Percentiles rank a stretch among this genome's conserved stretches.
Conservation (phyloP, 169 alveolate species). For the Babesia divergens region DNA sequence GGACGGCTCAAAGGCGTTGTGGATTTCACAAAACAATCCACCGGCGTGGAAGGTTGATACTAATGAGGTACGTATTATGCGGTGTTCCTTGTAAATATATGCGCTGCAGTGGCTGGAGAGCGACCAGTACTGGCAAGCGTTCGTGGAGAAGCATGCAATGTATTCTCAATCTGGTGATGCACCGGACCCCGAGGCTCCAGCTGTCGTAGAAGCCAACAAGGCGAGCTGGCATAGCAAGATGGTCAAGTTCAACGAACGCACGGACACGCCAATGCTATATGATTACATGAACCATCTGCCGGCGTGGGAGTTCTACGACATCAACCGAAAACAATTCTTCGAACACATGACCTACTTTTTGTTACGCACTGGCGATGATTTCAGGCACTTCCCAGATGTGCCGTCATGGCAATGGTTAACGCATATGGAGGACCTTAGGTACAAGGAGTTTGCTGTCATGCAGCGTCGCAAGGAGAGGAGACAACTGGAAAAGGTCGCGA, state of each 20-base stretch:
- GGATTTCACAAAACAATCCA: constrained; percentile 82
- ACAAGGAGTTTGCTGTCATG: constrained; percentile 69
- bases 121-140: constrained; percentile 87
- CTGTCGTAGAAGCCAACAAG: constrained; percentile 64
- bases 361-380: constrained; percentile 80
- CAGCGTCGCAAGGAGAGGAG: constrained; percentile 56
- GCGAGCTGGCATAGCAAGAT: constrained; percentile 74
- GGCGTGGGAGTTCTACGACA: constrained; percentile 83
- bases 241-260: constrained; percentile 78
- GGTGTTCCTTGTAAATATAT: no score
- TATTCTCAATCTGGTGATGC: constrained; percentile 65
- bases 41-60: constrained; percentile 72
- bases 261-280: constrained; percentile 80
- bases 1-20: constrained; percentile 82
- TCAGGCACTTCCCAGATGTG: constrained; percentile 82
- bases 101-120: constrained; percentile 80
- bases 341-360: constrained; percentile 83
- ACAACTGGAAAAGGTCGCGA: constrained; percentile 54
- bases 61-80: constrained; percentile 62
- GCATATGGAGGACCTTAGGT: constrained; percentile 79
- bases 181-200: constrained; percentile 71
- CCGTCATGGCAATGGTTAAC: constrained; percentile 84
- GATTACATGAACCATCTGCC: constrained; percentile 79
- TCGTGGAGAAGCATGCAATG: constrained; percentile 79
- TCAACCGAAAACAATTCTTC: constrained; percentile 76